Evolutionary conservation across 108 stramenopile genomes (phyloP).

Genomic region (Nannochloropsis gaditana): DNA sequence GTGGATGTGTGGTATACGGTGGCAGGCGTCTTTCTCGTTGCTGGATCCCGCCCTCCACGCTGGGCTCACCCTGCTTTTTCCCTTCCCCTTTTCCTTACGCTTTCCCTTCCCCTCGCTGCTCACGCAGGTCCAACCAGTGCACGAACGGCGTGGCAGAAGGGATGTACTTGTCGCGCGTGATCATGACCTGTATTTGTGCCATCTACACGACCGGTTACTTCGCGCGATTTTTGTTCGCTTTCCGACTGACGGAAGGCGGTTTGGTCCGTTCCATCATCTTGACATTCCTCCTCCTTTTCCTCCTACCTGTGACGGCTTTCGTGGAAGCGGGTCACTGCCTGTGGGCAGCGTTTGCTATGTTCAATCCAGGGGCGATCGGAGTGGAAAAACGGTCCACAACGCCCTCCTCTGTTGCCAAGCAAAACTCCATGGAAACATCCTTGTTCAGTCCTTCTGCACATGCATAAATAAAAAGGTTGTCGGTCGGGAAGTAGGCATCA

Average conservation of each 20-base stretch:
- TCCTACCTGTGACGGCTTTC: neutral
- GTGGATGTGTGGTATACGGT: no score
- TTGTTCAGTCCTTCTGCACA: neutral
- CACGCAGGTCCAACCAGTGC: neutral
- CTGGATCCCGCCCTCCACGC: neutral
- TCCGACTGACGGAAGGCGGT: neutral
- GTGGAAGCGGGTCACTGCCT: neutral
- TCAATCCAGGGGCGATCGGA: neutral
- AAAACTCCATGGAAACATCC: neutral
- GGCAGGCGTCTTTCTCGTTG: neutral
- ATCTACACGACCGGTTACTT: neutral
- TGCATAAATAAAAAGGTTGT: neutral
- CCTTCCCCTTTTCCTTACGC: neutral
- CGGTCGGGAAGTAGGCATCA: neutral
- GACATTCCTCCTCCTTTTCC: conserved; percentile 13
- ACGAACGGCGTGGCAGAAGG: neutral
- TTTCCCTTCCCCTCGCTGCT: neutral
- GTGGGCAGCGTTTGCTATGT: neutral
- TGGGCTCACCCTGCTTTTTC: neutral
- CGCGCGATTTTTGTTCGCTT: neutral
- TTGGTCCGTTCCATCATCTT: neutral
- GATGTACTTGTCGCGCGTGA: neutral
- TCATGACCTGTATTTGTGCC: neutral
- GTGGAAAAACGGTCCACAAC: neutral
- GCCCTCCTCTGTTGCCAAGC: neutral